A percentile compares a stretch with the other conserved stretches of the same genome.
These are phyloP conservation scores for Astrothelium macrocarpum DNA, from an alignment of 495 filamentous ascomycete species.

Conservation along the genomic window DNA sequence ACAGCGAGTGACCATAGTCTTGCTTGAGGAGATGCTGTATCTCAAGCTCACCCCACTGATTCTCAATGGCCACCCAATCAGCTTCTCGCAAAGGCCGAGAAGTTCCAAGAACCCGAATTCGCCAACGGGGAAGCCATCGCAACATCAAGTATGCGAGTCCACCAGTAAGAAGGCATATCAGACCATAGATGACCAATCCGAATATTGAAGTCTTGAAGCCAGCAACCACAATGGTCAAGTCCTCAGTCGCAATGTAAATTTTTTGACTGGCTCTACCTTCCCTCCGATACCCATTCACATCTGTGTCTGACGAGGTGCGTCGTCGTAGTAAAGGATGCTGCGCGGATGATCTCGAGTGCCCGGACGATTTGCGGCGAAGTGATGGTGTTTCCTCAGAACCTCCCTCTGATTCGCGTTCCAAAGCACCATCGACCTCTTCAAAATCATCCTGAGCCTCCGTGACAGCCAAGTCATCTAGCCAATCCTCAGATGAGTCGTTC, in stretches of 20 bases:
- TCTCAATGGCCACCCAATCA: slow-evolving; percentile 83
- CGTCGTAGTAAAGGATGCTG: slow-evolving; percentile 66
- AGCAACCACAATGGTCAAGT: slow-evolving; percentile 83
- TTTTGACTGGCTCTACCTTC: slow-evolving; percentile 67
- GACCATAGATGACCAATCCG: slow-evolving; percentile 58
- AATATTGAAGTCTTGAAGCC: slow-evolving; percentile 69
- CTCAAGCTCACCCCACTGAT: slow-evolving; percentile 89
- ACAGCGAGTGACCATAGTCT: slow-evolving; percentile 69
- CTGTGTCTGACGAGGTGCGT: slow-evolving; percentile 46
- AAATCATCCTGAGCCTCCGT: slow-evolving; percentile 47
- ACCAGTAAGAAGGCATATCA: slow-evolving; percentile 58
- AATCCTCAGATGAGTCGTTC: slow-evolving; percentile 38
- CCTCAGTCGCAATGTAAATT: slow-evolving; percentile 84
- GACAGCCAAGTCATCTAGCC: slow-evolving; percentile 44
- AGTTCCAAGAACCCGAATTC: slow-evolving; percentile 63
- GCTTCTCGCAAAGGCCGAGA: slow-evolving; percentile 58
- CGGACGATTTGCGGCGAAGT: slow-evolving; percentile 47
- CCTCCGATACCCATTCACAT: slow-evolving; percentile 45
- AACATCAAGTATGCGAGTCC: slow-evolving; percentile 76
- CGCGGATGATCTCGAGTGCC: slow-evolving; percentile 46
- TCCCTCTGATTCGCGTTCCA: slow-evolving; percentile 29
- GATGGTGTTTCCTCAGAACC: slow-evolving; percentile 22
- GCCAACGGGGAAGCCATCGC: slow-evolving; percentile 83
- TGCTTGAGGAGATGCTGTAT: slow-evolving; percentile 56
- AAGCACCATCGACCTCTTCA: slow-evolving; percentile 30